Base-by-base conservation (phyloP, 2,329 filamentous ascomycete species). In the Fusarium falciforme region DNA sequence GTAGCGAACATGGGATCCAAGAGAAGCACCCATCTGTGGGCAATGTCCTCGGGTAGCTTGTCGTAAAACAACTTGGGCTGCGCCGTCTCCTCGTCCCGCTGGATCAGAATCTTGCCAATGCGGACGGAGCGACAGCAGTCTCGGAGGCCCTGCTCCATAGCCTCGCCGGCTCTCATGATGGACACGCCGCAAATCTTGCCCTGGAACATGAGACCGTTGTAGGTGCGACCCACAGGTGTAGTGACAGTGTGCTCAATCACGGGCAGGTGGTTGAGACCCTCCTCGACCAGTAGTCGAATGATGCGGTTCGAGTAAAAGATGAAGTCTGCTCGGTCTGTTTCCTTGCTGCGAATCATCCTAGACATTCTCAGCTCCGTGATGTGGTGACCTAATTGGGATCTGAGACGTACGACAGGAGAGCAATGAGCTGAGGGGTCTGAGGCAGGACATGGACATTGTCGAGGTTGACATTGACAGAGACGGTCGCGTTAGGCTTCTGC, bases 1-100 rank as follows among this genome's bases (percentile, higher is more conserved):
- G 96, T 99, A 67, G 96, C 96, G 84, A 99, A 95, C 96, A 99
- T 99, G n/a, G 96, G 96, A 81, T 99, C 96, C 54, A 99, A 85
- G 52, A 99, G 87, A 69, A 99, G 86, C 38, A 98, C 96, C 95
- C 96, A 99, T 82, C 96, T 88, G 64, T 96, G 90, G 27, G 93
- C 90, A 82, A 99, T 98, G 81, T 99, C 96, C 80, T 94, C 93
- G 8, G 96, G 96, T 40, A 99, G 89, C 86, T 99, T 99, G 79
- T 98, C 96, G 84, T 98, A 99, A 84, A 98, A 99, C 12, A 99
- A 89, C 83, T 95, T 96, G 14, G 96, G 96, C 85, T 93, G 90
- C 63, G 93, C 89, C 1, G 96, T 98, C 85, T 98, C 96, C 84
- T 99, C 96, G 78, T 99, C 96, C 66, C 96, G 89, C 85, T 99